Conservation (phyloP, 371 early-diverging fungal species). For the Mortierella sp. region DNA sequence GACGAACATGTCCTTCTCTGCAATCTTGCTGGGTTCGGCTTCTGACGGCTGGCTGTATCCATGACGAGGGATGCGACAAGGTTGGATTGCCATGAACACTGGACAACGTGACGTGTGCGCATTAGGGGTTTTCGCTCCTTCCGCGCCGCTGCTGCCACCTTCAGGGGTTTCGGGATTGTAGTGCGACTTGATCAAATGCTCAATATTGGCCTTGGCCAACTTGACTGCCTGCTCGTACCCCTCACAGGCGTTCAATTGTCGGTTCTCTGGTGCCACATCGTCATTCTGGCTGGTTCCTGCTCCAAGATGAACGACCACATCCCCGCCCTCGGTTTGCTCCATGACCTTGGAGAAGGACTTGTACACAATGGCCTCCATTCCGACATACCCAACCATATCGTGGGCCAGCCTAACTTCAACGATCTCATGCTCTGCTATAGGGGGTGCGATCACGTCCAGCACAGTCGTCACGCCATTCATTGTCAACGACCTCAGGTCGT, state of each 20-base stretch:
- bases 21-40: constrained; percentile 7
- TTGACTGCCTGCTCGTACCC: constrained; percentile 66
- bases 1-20: constrained; percentile 56
- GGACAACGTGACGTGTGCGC: constrained; percentile 67
- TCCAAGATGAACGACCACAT: constrained; percentile 69
- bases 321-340: constrained; percentile 77
- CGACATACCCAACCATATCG: constrained; percentile 71
- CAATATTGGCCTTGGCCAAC: constrained; percentile 68
- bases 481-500: constrained; percentile 61
- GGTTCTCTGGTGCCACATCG: constrained; percentile 49
- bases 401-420: constrained; percentile 74
- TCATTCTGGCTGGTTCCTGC: constrained; percentile 53
- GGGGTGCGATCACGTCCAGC: constrained; percentile 73
- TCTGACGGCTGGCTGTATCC: constrained; percentile 22
- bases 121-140: constrained; percentile 54
- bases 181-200: constrained; percentile 63
- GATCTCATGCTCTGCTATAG: constrained; percentile 74
- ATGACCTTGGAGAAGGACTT: constrained; percentile 72
- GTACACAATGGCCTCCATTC: constrained; percentile 68
- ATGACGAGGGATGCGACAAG: constrained; percentile 58
- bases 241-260: constrained; percentile 70
- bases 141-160: not conserved
- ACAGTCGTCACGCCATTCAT: constrained; percentile 59
- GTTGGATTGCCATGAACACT: constrained; percentile 74
- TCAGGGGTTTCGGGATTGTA: constrained; percentile 45